Base-by-base conservation (phyloP, 306 rosid species). In the Delonix regia region DNA sequence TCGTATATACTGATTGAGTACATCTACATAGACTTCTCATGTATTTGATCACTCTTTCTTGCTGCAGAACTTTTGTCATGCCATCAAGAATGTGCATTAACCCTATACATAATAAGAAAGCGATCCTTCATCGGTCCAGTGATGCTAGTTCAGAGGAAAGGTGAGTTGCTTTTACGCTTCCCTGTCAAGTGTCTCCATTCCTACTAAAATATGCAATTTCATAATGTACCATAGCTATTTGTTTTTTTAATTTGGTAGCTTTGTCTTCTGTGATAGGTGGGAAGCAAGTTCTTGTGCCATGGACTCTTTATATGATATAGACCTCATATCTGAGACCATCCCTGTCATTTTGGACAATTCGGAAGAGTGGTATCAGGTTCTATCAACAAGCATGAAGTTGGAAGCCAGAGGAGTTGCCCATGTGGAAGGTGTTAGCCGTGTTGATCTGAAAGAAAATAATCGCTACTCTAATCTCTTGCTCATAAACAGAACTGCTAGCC, bases 61-160 rank as follows among this genome's bases (percentile, higher is more conserved):
- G 75, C 72, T 86, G 90, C 98, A 93, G 98, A 82, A 91, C 89
- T 72, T 90, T 95, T 49, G 99, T 95, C 10, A 84, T 95, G 97
- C 99, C 99, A 11, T 89, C 97, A 1, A 91, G 97, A 86, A 91
- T 95, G 99, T 95, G 99, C 66, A 88, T 95, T 82, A 95, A 85
- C 81, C 99, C 99, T 19, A 79, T 91, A 55, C 99, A 95, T 80
- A 93, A 95, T 77, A 90, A 90, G 81, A 95, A 95, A 84, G 98
- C 93, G 71, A 88, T 95, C 80, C 91, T 95, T 91, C 99, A 87
- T 44, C 86, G 45, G 7, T 68, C 51, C 53, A 36, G 4, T 28
- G 85, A 85, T 67, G 85, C 86, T 53, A 86, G 81, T 82, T 76
- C 93, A 10, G 94, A 91, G 77, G 98, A 93, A 77, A 85, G 65